A percentile compares a stretch with the other conserved stretches of the same genome.
These are phyloP conservation scores for Fusarium armeniacum DNA, from an alignment of 2,329 filamentous ascomycete genomes.

Conservation along the genomic window DNA sequence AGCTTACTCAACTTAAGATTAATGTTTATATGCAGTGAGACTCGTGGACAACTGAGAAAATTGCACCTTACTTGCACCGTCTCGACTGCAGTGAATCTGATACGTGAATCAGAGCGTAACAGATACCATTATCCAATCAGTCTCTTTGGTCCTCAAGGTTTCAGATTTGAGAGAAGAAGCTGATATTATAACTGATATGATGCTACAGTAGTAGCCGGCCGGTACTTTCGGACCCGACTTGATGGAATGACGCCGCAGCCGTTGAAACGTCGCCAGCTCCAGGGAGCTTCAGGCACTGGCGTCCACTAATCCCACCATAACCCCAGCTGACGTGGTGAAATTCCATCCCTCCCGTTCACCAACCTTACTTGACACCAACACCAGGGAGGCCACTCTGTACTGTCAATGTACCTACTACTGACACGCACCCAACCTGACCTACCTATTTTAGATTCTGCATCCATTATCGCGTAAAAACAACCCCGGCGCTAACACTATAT, in stretches of 20 bases:
- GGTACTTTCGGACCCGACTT: slow-evolving; percentile 28
- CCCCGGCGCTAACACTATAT: slow-evolving; percentile 26
- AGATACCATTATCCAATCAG: not conserved
- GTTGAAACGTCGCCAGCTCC: slow-evolving; percentile 37
- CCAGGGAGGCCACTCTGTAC: slow-evolving; percentile 35
- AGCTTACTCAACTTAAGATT: not conserved
- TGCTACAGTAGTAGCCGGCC: slow-evolving; percentile 25
- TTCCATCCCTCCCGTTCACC: slow-evolving; percentile 17
- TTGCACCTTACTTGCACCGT: not conserved
- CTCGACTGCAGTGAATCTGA: not conserved
- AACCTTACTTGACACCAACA: slow-evolving; percentile 20
- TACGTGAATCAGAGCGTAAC: not conserved
- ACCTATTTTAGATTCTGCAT: slow-evolving; percentile 31
- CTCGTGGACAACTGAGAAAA: not conserved
- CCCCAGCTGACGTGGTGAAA: slow-evolving; percentile 48
- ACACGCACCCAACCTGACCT: slow-evolving; percentile 20
- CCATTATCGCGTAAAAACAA: slow-evolving; percentile 31
- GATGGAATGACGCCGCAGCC: slow-evolving; percentile 24
- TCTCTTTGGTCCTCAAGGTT: not conserved
- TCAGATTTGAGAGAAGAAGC: not conserved
- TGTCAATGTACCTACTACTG: slow-evolving; percentile 7
- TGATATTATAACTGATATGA: slow-evolving; percentile 1
- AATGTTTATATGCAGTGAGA: not conserved
- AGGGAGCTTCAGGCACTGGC: slow-evolving; percentile 36
- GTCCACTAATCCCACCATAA: slow-evolving; percentile 46